These are phyloP conservation scores for Pisolithus albus DNA, from an alignment of 768 basidiomycete genomes.

Conservation along the genomic window DNA sequence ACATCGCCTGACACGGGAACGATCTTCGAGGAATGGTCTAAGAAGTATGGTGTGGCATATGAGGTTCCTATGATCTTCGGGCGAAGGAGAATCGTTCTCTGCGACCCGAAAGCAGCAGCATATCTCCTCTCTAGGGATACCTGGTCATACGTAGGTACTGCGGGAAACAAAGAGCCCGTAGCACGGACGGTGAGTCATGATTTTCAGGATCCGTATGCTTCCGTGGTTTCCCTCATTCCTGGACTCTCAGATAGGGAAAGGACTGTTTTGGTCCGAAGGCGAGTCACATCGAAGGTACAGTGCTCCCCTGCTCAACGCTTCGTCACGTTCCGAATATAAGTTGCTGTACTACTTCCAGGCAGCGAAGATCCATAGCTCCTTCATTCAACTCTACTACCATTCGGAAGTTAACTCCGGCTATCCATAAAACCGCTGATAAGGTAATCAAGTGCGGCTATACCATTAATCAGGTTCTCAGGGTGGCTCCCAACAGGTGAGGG, in stretches of 20 bases:
- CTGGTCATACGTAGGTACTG: conserved; percentile 36
- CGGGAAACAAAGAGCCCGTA: conserved; percentile 29
- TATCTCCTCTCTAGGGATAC: conserved; percentile 47
- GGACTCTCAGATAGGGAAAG: conserved; percentile 16
- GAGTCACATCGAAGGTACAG: neutral
- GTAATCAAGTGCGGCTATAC: conserved; percentile 2
- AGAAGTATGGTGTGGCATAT: conserved; percentile 39
- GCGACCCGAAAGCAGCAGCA: conserved; percentile 41
- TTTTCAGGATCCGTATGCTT: too few relatives aligned
- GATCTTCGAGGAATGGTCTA: conserved; percentile 39
- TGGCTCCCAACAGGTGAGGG: conserved; percentile 18
- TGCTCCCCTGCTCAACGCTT: too few relatives aligned
- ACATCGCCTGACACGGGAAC: neutral
- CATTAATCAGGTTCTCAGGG: conserved; percentile 1
- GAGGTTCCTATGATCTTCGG: conserved; percentile 32
- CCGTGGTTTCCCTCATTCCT: neutral
- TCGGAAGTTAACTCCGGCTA: conserved; percentile 16
- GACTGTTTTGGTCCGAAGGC: neutral
- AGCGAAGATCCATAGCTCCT: conserved; percentile 21
- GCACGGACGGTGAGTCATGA: conserved; percentile 21
- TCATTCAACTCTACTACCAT: conserved; percentile 21
- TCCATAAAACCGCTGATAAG: conserved; percentile 25
- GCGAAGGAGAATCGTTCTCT: conserved; percentile 28
- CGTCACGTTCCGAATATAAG: neutral
- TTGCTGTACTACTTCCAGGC: conserved; percentile 6